Evolutionary conservation across 352 stramenopile species (phyloP), one percentile per base, ranked within the genome.

Genomic region (Globisporangium parvum): DNA sequence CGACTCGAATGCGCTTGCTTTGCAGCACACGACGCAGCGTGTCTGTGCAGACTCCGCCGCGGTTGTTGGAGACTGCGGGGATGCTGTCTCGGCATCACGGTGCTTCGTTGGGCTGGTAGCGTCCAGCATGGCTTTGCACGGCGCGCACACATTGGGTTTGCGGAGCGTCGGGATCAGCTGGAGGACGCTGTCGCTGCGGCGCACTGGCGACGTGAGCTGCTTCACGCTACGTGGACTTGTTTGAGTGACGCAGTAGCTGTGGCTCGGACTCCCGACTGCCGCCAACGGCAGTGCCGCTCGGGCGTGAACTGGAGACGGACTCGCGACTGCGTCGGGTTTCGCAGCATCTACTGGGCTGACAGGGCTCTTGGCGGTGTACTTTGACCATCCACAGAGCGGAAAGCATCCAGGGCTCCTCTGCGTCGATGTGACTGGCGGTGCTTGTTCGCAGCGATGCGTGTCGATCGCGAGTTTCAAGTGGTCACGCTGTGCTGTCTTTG

Each of bases 21-120:
- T 67, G 33, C 18, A 45, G 48, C 63, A 70, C 9, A 65, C n/a
- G 3, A 51, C 35, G 24, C 63, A 70, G n/a, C 49, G 49, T 2
- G 28, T 31, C 20, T 2, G 0, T 23, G n/a, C 23, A 40, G 39
- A 17, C 35, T 6, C 0, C 9, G 15, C 12, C 35, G 12, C 0
- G 9, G 15, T 6, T 24, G 26, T 54, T 37, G 6, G 24, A 8
- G 31, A 37, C 23, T 11, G 35, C 20, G 5, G 41, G 1, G 18
- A 46, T 2, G 15, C 44, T 33, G 10, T 1, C 12, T 18, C n/a
- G 35, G 26, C 8, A 20, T 37, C 23, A 28, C 20, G 18, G 47
- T 14, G 31, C 10, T 24, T 21, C 4, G 41, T 40, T 15, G 17
- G 24, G n/a, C 31, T 44, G n/a, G 47, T 21, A 4, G 23, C 17